Percentiles rank a stretch among this genome's conserved stretches.
Conservation (phyloP, 257 asterid genomes). For the Solanum etuberosum region DNA sequence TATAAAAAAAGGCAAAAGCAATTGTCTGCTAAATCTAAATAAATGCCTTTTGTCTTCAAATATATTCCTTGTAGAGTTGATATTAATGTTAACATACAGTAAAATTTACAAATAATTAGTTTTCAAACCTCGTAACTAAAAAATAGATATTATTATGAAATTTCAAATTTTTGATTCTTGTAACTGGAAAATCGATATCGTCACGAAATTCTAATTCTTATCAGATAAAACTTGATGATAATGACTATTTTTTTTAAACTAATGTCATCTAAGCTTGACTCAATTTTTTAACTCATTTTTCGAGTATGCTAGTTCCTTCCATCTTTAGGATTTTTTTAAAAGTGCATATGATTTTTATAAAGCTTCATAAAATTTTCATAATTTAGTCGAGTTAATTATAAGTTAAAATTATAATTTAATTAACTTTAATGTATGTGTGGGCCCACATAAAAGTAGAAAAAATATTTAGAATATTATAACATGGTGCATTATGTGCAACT, state of each 20-base stretch:
- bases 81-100: not conserved
- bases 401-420: not conserved
- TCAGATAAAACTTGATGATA: not conserved
- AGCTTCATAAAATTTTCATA: not conserved
- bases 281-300: not conserved
- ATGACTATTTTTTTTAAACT: not conserved
- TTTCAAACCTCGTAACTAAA: not conserved
- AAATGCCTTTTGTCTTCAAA: not conserved
- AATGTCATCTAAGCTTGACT: not conserved
- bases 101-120: not conserved
- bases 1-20: not conserved
- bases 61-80: not conserved
- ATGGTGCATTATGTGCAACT: not conserved
- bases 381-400: not conserved
- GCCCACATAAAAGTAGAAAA: not conserved
- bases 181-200: not conserved
- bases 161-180: rapidly evolving
- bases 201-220: not conserved
- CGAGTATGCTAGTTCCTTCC: not conserved
- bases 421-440: not conserved
- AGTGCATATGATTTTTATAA: not conserved
- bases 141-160: not conserved
- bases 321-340: not conserved
- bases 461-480: not conserved
- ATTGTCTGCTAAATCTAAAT: not conserved